phyloP scores from a whole-genome alignment of 768 basidiomycete species.

The Auriscalpium microsporum region DNA sequence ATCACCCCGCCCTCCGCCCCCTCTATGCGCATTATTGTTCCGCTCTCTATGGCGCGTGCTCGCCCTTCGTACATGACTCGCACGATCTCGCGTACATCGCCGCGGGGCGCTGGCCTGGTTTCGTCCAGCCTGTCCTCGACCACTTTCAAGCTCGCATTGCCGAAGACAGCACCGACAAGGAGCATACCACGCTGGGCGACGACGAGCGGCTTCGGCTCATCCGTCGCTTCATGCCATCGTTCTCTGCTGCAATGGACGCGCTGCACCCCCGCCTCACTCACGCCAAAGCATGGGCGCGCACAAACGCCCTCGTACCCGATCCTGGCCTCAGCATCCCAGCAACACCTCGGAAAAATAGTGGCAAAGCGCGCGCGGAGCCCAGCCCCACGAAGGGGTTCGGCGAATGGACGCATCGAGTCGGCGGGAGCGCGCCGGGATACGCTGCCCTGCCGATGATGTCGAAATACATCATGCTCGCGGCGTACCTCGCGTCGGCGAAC shows the following conservation, averaged over 20 bases:
- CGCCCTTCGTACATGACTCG: conserved; percentile 56
- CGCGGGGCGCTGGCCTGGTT: conserved; percentile 75
- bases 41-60: conserved; percentile 51
- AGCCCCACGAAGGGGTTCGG: neutral
- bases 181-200: conserved; percentile 4
- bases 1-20: conserved; percentile 46
- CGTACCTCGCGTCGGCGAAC: conserved; percentile 80
- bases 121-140: conserved; percentile 59
- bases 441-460: conserved; percentile 49
- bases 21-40: conserved; percentile 60
- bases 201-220: conserved; percentile 60
- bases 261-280: conserved; percentile 64
- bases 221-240: conserved; percentile 52
- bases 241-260: conserved; percentile 53
- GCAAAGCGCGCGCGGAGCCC: conserved; percentile 3
- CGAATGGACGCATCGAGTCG: conserved; percentile 7
- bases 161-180: conserved; percentile 15
- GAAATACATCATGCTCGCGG: conserved; percentile 67
- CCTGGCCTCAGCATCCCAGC: conserved; percentile 4
- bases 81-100: conserved; percentile 69
- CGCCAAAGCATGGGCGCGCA: conserved; percentile 52
- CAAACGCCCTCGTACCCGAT: conserved; percentile 39
- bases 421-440: conserved; percentile 20
- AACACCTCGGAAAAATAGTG: conserved; percentile 17
- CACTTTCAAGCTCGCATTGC: conserved; percentile 9